These are phyloP conservation scores for Fragaria ananassa DNA, from an alignment of 306 rosid genomes.

Conservation along the genomic window DNA sequence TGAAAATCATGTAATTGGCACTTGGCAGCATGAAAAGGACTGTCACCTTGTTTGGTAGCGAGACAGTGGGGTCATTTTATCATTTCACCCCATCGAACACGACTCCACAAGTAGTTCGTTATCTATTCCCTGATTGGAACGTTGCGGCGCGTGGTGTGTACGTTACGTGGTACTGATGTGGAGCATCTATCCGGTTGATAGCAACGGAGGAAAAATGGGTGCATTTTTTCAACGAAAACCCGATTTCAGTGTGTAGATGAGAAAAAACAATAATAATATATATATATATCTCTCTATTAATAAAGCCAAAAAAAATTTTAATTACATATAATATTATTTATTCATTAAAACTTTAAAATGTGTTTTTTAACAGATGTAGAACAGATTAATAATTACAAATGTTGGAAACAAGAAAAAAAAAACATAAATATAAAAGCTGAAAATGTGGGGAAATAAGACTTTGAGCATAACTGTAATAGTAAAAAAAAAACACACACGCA, in stretches of 20 bases:
- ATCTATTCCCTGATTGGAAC: not conserved
- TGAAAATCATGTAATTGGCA: conserved; percentile 7
- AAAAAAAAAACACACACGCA: too few relatives aligned
- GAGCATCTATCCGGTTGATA: not conserved
- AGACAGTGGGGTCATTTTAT: conserved; percentile 9
- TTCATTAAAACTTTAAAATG: too few relatives aligned
- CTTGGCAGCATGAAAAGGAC: conserved; percentile 24
- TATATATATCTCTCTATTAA: too few relatives aligned
- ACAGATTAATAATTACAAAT: too few relatives aligned
- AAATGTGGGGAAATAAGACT: too few relatives aligned
- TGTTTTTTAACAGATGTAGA: too few relatives aligned
- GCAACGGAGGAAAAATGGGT: not conserved
- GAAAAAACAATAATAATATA: not conserved
- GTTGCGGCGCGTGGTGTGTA: conserved; percentile 9
- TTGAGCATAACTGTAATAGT: too few relatives aligned
- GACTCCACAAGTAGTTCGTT: conserved; percentile 18
- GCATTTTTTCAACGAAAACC: not conserved
- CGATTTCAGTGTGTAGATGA: not conserved
- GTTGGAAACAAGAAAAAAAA: too few relatives aligned
- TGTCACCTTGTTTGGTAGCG: conserved; percentile 13
- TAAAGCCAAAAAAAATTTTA: too few relatives aligned
- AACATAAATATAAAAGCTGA: too few relatives aligned
- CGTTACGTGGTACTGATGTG: not conserved
- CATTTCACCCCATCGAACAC: not conserved
- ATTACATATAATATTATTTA: too few relatives aligned